Evolutionary conservation across 139 green algal species (phyloP).

Genomic region (Ettlia oleoabundans): DNA sequence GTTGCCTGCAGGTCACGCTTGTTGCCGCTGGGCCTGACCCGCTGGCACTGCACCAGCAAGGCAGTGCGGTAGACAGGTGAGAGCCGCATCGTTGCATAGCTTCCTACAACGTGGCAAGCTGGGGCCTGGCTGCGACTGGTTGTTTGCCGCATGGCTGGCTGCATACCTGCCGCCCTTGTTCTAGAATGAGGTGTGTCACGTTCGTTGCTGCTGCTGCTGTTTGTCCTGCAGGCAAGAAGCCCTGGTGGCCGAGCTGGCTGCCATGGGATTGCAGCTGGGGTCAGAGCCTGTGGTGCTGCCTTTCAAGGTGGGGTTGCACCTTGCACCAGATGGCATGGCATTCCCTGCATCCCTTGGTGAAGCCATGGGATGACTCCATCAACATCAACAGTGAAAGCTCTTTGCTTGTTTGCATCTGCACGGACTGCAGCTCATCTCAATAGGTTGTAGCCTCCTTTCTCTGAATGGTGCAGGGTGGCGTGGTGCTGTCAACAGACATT

Average conservation of each 20-base stretch:
- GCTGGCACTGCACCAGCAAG: not conserved
- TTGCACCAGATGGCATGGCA: no score
- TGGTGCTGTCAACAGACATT: not conserved
- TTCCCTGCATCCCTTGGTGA: no score
- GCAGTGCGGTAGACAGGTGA: not conserved
- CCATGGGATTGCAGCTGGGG: not conserved
- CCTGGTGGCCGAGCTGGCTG: not conserved
- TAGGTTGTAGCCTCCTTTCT: not conserved
- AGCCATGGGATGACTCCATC: no score
- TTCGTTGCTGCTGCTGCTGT: not conserved
- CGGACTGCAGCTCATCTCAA: not conserved
- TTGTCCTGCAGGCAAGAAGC: not conserved
- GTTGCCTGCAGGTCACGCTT: not conserved
- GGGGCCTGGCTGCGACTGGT: not conserved
- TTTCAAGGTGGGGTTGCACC: not conserved
- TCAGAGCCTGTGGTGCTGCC: not conserved
- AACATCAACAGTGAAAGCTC: no score
- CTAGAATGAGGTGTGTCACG: no score
- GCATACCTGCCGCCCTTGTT: no score
- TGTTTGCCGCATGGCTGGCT: not conserved
- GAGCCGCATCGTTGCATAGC: no score
- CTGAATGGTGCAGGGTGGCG: not conserved
- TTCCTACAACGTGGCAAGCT: not conserved
- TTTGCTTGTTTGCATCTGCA: not conserved
- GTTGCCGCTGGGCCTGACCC: slow-evolving; percentile 2